Conservation (phyloP, 2,329 filamentous ascomycete species). For the Talaromyces verruculosus region DNA sequence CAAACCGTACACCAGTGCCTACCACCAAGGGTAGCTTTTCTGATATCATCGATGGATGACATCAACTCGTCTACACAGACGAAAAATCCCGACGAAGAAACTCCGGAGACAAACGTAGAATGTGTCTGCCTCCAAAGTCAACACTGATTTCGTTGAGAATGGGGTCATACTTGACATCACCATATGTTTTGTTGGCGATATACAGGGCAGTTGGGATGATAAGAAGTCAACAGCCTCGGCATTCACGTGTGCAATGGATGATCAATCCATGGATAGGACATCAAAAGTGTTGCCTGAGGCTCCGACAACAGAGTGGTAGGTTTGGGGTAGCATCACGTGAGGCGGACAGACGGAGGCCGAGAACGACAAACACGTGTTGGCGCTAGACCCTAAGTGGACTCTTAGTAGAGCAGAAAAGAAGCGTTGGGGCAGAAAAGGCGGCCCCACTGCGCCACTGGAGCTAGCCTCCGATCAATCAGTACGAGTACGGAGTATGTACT, state of each 20-base stretch:
- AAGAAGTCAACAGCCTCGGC: background rate
- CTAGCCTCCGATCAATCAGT: slow-evolving; percentile 6
- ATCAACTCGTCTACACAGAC: background rate
- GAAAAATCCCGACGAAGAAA: background rate
- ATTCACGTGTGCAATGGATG: background rate
- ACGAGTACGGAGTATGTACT: background rate
- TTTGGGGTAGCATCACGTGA: background rate
- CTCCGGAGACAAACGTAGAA: background rate
- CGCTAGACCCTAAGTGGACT: background rate
- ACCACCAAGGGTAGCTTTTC: background rate
- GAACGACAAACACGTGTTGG: background rate
- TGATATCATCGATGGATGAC: background rate
- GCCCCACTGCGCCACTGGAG: slow-evolving; percentile 14
- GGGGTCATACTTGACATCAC: background rate
- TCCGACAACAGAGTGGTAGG: background rate
- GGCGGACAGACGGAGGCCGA: slow-evolving; percentile 1
- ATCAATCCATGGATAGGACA: background rate
- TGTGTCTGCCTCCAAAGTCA: background rate
- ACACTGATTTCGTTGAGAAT: background rate
- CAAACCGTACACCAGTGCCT: too few species aligned
- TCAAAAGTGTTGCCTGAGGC: background rate
- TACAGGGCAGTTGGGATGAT: background rate
- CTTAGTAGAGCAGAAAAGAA: background rate
- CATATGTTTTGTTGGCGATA: background rate
- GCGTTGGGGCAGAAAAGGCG: slow-evolving; percentile 12